Conservation (phyloP, 805 yeast species). For the Zygosaccharomyces bailii region DNA sequence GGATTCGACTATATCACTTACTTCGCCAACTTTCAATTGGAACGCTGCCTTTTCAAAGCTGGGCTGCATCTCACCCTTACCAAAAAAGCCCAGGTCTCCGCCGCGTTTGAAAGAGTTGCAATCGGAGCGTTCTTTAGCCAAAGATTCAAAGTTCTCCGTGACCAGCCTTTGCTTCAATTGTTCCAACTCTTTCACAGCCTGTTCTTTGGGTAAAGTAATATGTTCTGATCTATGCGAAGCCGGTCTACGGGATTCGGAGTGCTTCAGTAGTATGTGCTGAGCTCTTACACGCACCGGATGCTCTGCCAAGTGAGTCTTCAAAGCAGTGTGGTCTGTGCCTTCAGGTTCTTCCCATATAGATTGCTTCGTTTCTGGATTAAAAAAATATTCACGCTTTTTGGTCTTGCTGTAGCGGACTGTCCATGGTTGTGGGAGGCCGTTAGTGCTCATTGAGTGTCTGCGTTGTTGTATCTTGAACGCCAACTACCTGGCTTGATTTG, state of each 20-base stretch:
- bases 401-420: slow-evolving; percentile 72
- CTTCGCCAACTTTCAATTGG: slow-evolving; percentile 73
- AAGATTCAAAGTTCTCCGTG: slow-evolving; percentile 52
- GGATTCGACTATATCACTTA: slow-evolving; percentile 79
- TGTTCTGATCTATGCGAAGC: slow-evolving; percentile 81
- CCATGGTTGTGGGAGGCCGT: slow-evolving; percentile 90
- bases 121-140: slow-evolving; percentile 83
- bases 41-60: slow-evolving; percentile 87
- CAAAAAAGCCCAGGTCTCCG: slow-evolving; percentile 90
- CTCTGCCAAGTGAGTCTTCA: slow-evolving; percentile 53
- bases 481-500: not conserved
- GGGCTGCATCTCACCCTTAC: slow-evolving; percentile 93
- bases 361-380: slow-evolving; percentile 62
- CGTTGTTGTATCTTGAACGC: not conserved
- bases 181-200: slow-evolving; percentile 64
- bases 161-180: slow-evolving; percentile 53
- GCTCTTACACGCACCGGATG: slow-evolving; percentile 72
- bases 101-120: slow-evolving; percentile 82
- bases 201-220: slow-evolving; percentile 78
- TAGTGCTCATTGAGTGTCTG: slow-evolving; percentile 23
- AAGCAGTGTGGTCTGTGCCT: slow-evolving; percentile 63
- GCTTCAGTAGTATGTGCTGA: slow-evolving; percentile 80
- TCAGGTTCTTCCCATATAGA: slow-evolving; percentile 91
- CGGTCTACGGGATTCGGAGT: slow-evolving; percentile 80
- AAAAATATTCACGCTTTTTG: slow-evolving; percentile 80